A percentile compares a stretch with the other conserved stretches of the same genome.
Evolutionary conservation across 441 rosid species (phyloP).

Genomic region (Sinapis alba): DNA sequence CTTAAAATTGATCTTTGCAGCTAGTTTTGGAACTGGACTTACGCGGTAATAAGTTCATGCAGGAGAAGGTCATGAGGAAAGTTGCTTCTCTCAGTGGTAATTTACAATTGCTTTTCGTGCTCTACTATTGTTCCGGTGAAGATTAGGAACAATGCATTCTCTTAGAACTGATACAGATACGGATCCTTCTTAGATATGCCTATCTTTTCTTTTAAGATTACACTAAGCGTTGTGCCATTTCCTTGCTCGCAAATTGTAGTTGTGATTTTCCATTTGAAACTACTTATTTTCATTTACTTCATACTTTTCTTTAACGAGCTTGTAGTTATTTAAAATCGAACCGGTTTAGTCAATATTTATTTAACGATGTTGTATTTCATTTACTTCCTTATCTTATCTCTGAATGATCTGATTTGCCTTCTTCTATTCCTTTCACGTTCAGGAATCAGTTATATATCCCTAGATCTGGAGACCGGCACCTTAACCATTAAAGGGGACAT

Average conservation of each 20-base stretch:
- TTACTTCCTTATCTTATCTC: background rate
- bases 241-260: background rate
- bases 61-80: background rate
- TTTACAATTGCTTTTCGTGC: background rate
- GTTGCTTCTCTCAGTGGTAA: background rate
- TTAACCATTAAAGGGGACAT: background rate
- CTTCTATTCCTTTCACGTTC: background rate
- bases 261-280: background rate
- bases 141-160: background rate
- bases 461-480: background rate
- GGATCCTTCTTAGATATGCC: background rate
- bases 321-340: background rate
- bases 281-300: background rate
- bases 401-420: background rate
- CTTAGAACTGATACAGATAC: background rate
- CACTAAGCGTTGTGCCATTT: background rate
- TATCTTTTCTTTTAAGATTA: background rate
- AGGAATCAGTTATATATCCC: background rate
- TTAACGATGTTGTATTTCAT: background rate
- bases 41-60: background rate
- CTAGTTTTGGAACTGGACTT: background rate
- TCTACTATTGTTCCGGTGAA: background rate
- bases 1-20: background rate
- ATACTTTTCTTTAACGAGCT: background rate
- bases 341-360: background rate